Evolutionary conservation across 1,284 basidiomycete species (phyloP), one percentile per base, ranked within the genome.

Genomic region (Cronartium ribicola): DNA sequence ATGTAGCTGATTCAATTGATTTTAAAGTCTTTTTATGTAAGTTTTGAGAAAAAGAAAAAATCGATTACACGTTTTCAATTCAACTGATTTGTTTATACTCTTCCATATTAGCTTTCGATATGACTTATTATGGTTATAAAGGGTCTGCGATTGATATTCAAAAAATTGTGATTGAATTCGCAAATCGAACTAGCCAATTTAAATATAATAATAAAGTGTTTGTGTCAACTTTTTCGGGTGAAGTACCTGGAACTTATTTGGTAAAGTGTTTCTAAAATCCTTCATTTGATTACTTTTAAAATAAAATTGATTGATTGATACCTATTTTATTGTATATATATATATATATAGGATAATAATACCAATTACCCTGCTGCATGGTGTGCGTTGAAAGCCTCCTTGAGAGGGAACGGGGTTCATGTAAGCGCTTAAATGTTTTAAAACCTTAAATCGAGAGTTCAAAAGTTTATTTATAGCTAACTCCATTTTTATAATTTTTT

Each of bases 181-280:
- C 69, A 43, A 72, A 65, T 11, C 69, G 63, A 17, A 46, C 36
- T 22, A 61, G 44, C 8, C 69, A 57, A 72, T 72, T 72, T 72
- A 20, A 59, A 41, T 72, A 72, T 17, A 37, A 59, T 17, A 57
- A 57, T 29, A 72, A 59, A 41, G 62, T 48, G 2, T 72, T 72
- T 36, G 41, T 72, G 11, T 65, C 69, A 39, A 72, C 69, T 1
- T 72, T 72, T 22, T 72, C 69, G n/a, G 69, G 69, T 6, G 69
- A 72, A 39, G 62, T 65, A 13, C 69, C 69, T 7, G 61, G 62
- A 13, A 72, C 69, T 11, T 72, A 65, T 44, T 14, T 72, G 61
- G 69, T 66, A 51, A 65, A 39, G 39, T 5, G 17, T 44, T 10
- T 5, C 57, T 57, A 20, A 17, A 29, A 29, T 29, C 65, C 22